These are phyloP conservation scores for Trametes sp. DNA, from an alignment of 1,284 basidiomycete species.

Conservation along the genomic window DNA sequence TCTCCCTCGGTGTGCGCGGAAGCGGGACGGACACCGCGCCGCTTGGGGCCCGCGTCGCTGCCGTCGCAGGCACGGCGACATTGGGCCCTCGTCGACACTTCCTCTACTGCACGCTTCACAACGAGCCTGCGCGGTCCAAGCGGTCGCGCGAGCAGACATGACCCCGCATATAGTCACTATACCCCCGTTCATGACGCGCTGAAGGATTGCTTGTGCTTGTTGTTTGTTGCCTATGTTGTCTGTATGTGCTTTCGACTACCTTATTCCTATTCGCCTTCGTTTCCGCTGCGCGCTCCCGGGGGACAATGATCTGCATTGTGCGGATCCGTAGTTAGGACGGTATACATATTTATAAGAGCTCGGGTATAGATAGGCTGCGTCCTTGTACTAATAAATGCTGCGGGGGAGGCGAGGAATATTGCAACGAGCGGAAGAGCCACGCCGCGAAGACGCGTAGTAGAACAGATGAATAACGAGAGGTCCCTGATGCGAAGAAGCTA, in stretches of 20 bases:
- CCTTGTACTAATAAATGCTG: background rate
- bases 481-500: constrained; percentile 5
- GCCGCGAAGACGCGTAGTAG: constrained; percentile 3
- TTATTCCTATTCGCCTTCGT: background rate
- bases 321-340: constrained; percentile 28
- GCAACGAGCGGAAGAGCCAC: background rate
- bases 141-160: constrained; percentile 38
- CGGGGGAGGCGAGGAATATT: background rate
- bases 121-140: constrained; percentile 39
- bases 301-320: constrained; percentile 22
- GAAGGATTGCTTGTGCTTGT: too few species aligned
- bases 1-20: constrained; percentile 80
- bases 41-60: constrained; percentile 65
- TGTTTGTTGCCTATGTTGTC: constrained; percentile 1
- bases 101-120: constrained; percentile 76
- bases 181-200: background rate
- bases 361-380: constrained; percentile 31
- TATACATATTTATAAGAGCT: constrained; percentile 37
- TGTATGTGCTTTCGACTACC: background rate
- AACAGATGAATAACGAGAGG: background rate
- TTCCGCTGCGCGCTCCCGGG: background rate
- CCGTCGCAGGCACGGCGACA: constrained; percentile 64
- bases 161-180: background rate
- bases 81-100: constrained; percentile 79
- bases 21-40: constrained; percentile 70